Base-by-base conservation (phyloP, 2,329 filamentous ascomycete genomes). In the Phoma sp. region DNA sequence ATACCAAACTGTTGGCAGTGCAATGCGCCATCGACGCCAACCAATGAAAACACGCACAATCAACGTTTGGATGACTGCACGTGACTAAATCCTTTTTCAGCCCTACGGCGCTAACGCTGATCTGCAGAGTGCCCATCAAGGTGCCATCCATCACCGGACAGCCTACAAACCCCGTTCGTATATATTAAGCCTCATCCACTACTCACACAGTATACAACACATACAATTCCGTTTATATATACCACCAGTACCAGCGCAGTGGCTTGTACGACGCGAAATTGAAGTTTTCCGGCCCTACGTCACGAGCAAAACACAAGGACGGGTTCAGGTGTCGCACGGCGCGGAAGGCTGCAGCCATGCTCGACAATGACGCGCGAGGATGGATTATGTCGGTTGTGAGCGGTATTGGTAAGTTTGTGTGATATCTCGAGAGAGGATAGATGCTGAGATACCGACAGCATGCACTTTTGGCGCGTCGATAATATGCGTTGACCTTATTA, bases 301-400 rank as follows among this genome's bases (percentile, higher is more conserved):
- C 67, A 67, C 61, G 32, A 54, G 36, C 39, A 37, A 56, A 64
- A 52, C 49, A 59, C 59, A 45, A 43, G 49, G 56, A 38, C 34
- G 69, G 71, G 69, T 43, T 21, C 42, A 28, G 29, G 15, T 32
- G 21, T 34, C 12, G 32, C 15, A 18, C 36, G 23, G 26, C 15
- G 15, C 17, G 30, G 26, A 20, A 40, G 20, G n/a, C 29, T 37
- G 47, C 30, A 51, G 47, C 18, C 12, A 63, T 60, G 53, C 64
- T 75, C 49, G 70, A 73, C 54, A 75, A 75, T 79, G 93, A 98
- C 79, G 88, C 88, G 59, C 86, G 92, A 60, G 93, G 95, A 68
- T 98, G 93, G 93, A 88, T 98, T 65, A 91, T 98, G 90, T 83
- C 85, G 59, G 87, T 83, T 68, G 81, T 92, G 61, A 91, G 93